A percentile compares a stretch with the other conserved stretches of the same genome.
Conservation (phyloP, 306 rosid genomes). For the Gillenia trifoliata region DNA sequence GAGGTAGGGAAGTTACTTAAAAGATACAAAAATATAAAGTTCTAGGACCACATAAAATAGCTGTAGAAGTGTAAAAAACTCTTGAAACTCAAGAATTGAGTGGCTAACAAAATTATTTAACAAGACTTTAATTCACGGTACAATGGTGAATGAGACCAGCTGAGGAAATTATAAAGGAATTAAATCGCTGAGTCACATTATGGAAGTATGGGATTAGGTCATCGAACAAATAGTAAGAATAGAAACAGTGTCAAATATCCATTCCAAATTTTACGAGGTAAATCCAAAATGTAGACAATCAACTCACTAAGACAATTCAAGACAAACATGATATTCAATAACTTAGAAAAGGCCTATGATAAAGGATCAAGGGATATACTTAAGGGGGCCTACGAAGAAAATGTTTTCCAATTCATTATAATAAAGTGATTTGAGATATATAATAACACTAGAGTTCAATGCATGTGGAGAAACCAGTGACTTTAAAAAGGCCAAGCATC, state of each 20-base stretch:
- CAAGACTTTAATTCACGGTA: background rate
- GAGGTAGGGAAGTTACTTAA: background rate
- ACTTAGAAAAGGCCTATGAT: background rate
- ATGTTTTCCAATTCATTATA: background rate
- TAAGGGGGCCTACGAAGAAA: background rate
- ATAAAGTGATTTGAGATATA: background rate
- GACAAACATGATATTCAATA: background rate
- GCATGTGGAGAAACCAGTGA: background rate
- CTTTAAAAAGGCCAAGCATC: background rate
- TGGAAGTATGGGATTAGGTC: background rate
- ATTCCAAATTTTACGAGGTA: background rate
- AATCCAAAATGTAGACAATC: background rate
- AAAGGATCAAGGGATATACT: background rate
- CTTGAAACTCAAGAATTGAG: background rate
- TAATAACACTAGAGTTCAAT: background rate
- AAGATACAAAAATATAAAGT: background rate
- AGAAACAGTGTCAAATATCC: background rate
- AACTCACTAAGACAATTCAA: background rate
- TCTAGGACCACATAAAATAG: background rate
- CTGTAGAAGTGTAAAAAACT: background rate
- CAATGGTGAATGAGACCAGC: background rate
- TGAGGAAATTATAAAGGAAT: background rate
- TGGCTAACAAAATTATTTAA: background rate
- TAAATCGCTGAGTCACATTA: background rate
- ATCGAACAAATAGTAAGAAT: background rate